These are phyloP conservation scores for Candida anglica DNA, from an alignment of 805 yeast genomes.

Conservation along the genomic window DNA sequence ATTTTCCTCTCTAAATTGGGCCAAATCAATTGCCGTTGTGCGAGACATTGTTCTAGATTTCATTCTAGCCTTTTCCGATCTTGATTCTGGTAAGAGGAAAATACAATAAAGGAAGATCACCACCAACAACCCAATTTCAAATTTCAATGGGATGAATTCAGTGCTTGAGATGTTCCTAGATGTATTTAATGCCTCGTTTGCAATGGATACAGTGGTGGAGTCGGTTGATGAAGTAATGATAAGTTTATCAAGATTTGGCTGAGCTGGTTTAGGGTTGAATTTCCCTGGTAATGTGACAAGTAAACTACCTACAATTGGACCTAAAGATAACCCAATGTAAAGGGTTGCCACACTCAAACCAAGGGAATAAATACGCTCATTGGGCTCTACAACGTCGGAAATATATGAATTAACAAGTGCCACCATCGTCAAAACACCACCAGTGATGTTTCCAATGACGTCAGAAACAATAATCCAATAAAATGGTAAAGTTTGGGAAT, in stretches of 20 bases:
- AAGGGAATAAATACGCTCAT: conserved; percentile 51
- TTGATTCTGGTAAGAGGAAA: conserved; percentile 56
- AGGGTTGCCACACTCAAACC: conserved; percentile 59
- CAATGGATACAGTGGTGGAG: neutral
- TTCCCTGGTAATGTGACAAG: conserved; percentile 8
- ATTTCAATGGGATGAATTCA: conserved; percentile 31
- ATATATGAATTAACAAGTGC: conserved; percentile 66
- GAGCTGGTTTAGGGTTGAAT: neutral
- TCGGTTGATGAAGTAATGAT: neutral
- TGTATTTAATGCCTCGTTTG: neutral
- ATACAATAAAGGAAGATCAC: conserved; percentile 21
- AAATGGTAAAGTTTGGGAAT: conserved; percentile 25
- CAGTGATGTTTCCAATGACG: conserved; percentile 50
- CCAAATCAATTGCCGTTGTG: conserved; percentile 2
- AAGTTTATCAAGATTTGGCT: neutral
- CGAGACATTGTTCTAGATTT: conserved; percentile 32
- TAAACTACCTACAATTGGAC: conserved; percentile 57
- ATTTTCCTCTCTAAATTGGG: conserved; percentile 1
- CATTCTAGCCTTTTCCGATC: conserved; percentile 50
- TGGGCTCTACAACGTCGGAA: conserved; percentile 67
- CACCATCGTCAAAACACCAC: conserved; percentile 55
- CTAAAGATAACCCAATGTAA: conserved; percentile 57
- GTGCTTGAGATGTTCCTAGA: conserved; percentile 11
- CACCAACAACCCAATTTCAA: conserved; percentile 30
- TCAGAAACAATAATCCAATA: conserved; percentile 39